A percentile compares a stretch with the other conserved stretches of the same genome.
These are phyloP conservation scores for Termitomyces sp. DNA, from an alignment of 768 basidiomycete species.

Conservation along the genomic window DNA sequence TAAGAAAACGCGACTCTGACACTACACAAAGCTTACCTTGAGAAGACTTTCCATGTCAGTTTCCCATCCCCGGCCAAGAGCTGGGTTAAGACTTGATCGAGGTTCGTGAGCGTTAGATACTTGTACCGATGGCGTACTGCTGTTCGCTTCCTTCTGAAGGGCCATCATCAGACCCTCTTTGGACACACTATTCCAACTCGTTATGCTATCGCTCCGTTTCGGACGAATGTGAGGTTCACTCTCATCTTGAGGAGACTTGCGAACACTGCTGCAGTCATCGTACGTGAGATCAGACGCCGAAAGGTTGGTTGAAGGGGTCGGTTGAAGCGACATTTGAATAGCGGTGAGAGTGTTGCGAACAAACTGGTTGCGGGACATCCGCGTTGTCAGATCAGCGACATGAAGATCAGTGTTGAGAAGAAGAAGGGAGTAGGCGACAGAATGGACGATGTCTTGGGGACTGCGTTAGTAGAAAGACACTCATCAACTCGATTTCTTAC, in stretches of 20 bases:
- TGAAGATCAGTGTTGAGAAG: constrained; percentile 97
- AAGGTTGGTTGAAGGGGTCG: constrained; percentile 39
- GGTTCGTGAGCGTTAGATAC: constrained; percentile 38
- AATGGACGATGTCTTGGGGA: constrained; percentile 82
- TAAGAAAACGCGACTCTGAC: neutral
- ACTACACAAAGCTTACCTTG: constrained; percentile 50
- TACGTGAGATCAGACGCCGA: constrained; percentile 62
- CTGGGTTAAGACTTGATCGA: constrained; percentile 24
- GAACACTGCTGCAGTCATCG: constrained; percentile 63
- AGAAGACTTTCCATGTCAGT: constrained; percentile 80
- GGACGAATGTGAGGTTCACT: constrained; percentile 52
- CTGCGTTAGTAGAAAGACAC: constrained; percentile 2
- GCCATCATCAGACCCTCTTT: constrained; percentile 47
- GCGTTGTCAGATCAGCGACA: constrained; percentile 81
- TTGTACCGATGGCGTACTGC: constrained; percentile 64
- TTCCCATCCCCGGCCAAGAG: constrained; percentile 77
- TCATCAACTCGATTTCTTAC: constrained; percentile 44
- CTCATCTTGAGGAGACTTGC: constrained; percentile 52
- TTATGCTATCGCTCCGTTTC: constrained; percentile 79
- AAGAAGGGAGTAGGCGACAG: constrained; percentile 87
- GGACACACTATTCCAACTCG: constrained; percentile 80
- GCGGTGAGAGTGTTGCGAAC: constrained; percentile 87
- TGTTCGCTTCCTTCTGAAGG: constrained; percentile 43
- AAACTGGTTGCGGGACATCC: constrained; percentile 93
- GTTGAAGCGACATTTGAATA: constrained; percentile 75